Evolutionary conservation across 2,329 filamentous ascomycete genomes (phyloP).

Genomic region (Curvularia verruculosa): DNA sequence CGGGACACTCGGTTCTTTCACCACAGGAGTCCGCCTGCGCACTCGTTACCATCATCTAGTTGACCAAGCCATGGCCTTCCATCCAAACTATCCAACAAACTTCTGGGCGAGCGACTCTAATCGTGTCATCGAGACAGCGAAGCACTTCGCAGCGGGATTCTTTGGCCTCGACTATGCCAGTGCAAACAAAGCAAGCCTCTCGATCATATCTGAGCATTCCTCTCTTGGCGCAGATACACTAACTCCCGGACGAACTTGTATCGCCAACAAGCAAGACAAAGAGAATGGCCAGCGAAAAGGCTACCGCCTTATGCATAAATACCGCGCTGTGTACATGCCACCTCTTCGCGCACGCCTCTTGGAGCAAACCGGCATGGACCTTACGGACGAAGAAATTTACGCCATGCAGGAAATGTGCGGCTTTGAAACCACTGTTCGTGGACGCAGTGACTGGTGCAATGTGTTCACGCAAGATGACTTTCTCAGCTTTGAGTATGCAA

Average conservation of each 20-base stretch:
- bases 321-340: conserved; percentile 56
- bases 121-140: conserved; percentile 63
- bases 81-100: conserved; percentile 17
- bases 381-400: conserved; percentile 59
- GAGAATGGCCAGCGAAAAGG: conserved; percentile 59
- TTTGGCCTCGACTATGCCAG: conserved; percentile 59
- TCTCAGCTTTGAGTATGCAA: conserved; percentile 63
- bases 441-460: conserved; percentile 62
- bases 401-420: conserved; percentile 68
- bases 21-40: conserved; percentile 60
- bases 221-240: conserved; percentile 61
- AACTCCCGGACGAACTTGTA: conserved; percentile 60
- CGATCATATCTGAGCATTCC: conserved; percentile 60
- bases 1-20: conserved; percentile 60
- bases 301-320: conserved; percentile 54
- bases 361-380: conserved; percentile 51
- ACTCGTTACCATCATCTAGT: conserved; percentile 60
- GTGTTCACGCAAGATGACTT: conserved; percentile 62
- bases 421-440: conserved; percentile 62
- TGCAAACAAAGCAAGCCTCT: conserved; percentile 45
- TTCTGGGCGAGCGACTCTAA: conserved; percentile 63
- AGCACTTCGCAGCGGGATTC: conserved; percentile 61
- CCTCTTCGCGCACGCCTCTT: conserved; percentile 54
- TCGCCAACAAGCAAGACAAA: conserved; percentile 47
- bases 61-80: conserved; percentile 19